Percentiles rank a stretch among this genome's conserved stretches.
Conservation (phyloP, 1,139 yeast genomes). For the Kodamaea plutei region DNA sequence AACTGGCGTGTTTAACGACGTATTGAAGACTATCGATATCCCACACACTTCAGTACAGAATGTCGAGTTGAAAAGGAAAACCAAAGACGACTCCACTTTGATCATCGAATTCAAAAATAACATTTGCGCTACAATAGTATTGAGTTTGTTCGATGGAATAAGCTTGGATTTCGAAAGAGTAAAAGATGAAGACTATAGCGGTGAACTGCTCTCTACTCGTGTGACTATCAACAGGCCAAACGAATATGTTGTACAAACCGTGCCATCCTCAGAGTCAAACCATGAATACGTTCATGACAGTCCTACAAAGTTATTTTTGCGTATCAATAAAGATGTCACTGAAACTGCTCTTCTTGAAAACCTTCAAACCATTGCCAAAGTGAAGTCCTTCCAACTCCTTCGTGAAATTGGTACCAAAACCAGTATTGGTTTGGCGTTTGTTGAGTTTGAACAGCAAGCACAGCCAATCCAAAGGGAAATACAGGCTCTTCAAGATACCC, state of each 20-base stretch:
- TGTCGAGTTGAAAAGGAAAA: slow-evolving; percentile 30
- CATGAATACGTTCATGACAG: slow-evolving; percentile 30
- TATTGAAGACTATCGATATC: slow-evolving; percentile 34
- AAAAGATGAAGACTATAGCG: slow-evolving; percentile 14
- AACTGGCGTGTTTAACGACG: slow-evolving; percentile 40
- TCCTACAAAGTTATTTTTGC: slow-evolving; percentile 33
- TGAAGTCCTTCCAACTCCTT: slow-evolving; percentile 29
- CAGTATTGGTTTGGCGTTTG: slow-evolving; percentile 39
- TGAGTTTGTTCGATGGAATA: slow-evolving; percentile 44
- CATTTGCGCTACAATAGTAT: slow-evolving; percentile 56
- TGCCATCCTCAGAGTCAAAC: slow-evolving; percentile 3
- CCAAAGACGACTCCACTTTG: slow-evolving; percentile 35
- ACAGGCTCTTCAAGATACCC: background rate
- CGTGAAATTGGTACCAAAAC: slow-evolving; percentile 36
- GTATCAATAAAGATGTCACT: slow-evolving; percentile 22
- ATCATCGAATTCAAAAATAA: slow-evolving; percentile 52
- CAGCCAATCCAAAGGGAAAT: slow-evolving; percentile 2
- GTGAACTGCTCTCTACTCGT: slow-evolving; percentile 10
- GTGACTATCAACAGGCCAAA: slow-evolving; percentile 51
- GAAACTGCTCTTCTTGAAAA: slow-evolving; percentile 26
- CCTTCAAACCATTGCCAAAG: slow-evolving; percentile 20
- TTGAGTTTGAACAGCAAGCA: slow-evolving; percentile 27
- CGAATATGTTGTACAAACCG: slow-evolving; percentile 51
- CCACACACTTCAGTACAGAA: slow-evolving; percentile 27
- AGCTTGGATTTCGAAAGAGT: slow-evolving; percentile 31